These are phyloP conservation scores for Pisolithus albus DNA, from an alignment of 768 basidiomycete species.

Conservation along the genomic window DNA sequence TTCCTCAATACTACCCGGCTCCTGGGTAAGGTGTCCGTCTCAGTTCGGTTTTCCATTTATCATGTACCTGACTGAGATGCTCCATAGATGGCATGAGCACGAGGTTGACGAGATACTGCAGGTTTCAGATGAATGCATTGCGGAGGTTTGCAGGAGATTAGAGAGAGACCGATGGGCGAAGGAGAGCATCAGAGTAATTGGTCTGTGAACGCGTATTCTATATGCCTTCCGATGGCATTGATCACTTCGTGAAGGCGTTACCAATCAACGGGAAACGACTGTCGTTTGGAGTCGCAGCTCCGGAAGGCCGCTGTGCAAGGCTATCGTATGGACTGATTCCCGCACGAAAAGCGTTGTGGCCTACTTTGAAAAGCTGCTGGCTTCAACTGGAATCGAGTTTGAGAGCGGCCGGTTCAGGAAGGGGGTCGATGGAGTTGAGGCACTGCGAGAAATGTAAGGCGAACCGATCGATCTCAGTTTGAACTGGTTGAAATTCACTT, in stretches of 20 bases:
- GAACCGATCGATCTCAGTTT: neutral
- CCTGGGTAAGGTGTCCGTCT: slow-evolving; percentile 53
- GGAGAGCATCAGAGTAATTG: slow-evolving; percentile 86
- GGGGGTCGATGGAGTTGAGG: slow-evolving; percentile 61
- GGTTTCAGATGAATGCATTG: slow-evolving; percentile 69
- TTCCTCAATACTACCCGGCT: slow-evolving; percentile 87
- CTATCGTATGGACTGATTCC: slow-evolving; percentile 97
- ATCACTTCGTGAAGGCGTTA: slow-evolving; percentile 55
- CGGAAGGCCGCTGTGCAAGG: slow-evolving; percentile 80
- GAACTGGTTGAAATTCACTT: neutral
- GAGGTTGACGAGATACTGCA: slow-evolving; percentile 77
- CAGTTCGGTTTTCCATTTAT: neutral
- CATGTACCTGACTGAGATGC: neutral
- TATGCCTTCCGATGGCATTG: slow-evolving; percentile 1
- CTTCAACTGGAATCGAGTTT: slow-evolving; percentile 69
- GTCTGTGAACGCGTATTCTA: slow-evolving; percentile 37
- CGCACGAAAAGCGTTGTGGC: slow-evolving; percentile 82
- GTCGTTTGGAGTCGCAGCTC: slow-evolving; percentile 89
- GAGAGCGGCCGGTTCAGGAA: slow-evolving; percentile 58
- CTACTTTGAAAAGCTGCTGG: slow-evolving; percentile 68
- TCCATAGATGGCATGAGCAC: slow-evolving; percentile 87
- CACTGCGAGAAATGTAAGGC: slow-evolving; percentile 61
- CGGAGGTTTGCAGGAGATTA: slow-evolving; percentile 60
- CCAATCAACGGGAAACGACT: slow-evolving; percentile 95
- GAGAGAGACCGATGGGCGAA: slow-evolving; percentile 71